A percentile compares a stretch with the other conserved stretches of the same genome.
Conservation (phyloP, 352 stramenopile genomes). For the Pseudoperonospora humuli region DNA sequence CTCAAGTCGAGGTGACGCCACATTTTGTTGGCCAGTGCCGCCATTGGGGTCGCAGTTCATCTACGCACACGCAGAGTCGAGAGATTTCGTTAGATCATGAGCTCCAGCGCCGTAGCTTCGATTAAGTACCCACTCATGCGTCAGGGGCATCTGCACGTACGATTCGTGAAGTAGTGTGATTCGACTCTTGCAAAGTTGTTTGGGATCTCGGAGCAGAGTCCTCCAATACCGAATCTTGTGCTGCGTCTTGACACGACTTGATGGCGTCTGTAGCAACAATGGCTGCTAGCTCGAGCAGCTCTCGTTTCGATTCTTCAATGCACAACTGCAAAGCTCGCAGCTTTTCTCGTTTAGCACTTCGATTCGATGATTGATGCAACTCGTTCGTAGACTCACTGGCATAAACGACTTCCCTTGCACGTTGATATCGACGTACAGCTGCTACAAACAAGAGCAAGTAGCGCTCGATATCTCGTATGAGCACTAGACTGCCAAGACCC, state of each 20-base stretch:
- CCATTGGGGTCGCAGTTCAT: slow-evolving; percentile 4
- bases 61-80: slow-evolving; percentile 10
- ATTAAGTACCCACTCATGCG: slow-evolving; percentile 4
- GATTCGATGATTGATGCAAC: not conserved
- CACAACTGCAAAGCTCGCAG: slow-evolving; percentile 20
- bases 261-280: slow-evolving; percentile 7
- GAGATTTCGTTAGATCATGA: slow-evolving; percentile 10
- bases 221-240: not conserved
- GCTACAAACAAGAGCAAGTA: slow-evolving; percentile 24
- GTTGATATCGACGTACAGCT: slow-evolving; percentile 26
- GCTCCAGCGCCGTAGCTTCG: not conserved
- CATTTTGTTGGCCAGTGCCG: slow-evolving; percentile 11
- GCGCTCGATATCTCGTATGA: slow-evolving; percentile 24
- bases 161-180: slow-evolving; percentile 5
- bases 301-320: slow-evolving; percentile 28
- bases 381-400: not conserved
- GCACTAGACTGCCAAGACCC: slow-evolving; percentile 8
- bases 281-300: slow-evolving; percentile 18
- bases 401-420: slow-evolving; percentile 3
- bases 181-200: not conserved
- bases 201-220: not conserved
- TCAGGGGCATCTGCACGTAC: slow-evolving; percentile 16
- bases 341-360: slow-evolving; percentile 8
- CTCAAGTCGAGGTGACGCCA: slow-evolving; percentile 17
- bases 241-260: slow-evolving; percentile 1